Evolutionary conservation across 2,329 filamentous ascomycete species (phyloP).

Genomic region (Colletotrichum tofieldiae): DNA sequence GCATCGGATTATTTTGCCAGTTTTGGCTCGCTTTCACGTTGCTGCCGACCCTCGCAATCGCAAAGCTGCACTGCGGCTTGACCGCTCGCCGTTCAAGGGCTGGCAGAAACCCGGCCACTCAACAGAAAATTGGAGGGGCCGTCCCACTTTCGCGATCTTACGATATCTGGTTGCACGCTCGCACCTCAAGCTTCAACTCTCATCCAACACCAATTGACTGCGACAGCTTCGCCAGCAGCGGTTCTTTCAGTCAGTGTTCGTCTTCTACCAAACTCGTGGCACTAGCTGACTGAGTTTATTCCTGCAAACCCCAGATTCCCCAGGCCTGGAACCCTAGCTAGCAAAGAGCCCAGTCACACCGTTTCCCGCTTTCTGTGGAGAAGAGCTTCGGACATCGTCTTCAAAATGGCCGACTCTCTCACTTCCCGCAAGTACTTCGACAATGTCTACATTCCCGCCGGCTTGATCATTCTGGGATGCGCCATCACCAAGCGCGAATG

Average conservation of each 20-base stretch:
- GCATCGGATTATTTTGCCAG: constrained; percentile 31
- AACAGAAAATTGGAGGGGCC: constrained; percentile 43
- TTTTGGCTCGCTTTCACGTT: constrained; percentile 19
- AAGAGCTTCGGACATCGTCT: constrained; percentile 21
- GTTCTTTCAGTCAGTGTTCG: constrained; percentile 25
- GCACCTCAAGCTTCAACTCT: constrained; percentile 5
- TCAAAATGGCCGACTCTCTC: constrained; percentile 55
- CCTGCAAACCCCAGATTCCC: constrained; percentile 15
- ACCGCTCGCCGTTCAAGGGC: constrained; percentile 35
- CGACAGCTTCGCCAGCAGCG: constrained; percentile 20
- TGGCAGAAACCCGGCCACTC: constrained; percentile 39
- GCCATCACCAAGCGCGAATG: constrained; percentile 86
- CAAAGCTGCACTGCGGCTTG: constrained; percentile 15
- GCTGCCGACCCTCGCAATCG: constrained; percentile 19
- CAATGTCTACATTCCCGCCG: constrained; percentile 88
- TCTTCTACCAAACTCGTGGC: not conserved
- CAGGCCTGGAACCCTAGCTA: constrained; percentile 12
- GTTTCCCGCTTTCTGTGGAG: constrained; percentile 31
- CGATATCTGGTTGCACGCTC: constrained; percentile 32
- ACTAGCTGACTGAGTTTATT: constrained; percentile 10
- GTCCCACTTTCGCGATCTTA: constrained; percentile 38
- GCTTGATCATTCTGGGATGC: constrained; percentile 82
- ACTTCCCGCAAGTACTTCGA: constrained; percentile 78
- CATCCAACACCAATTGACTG: constrained; percentile 25
- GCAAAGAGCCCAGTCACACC: constrained; percentile 16